A percentile compares a stretch with the other conserved stretches of the same genome.
Evolutionary conservation across 441 rosid species (phyloP).

Genomic region (Raphanus hybrid): DNA sequence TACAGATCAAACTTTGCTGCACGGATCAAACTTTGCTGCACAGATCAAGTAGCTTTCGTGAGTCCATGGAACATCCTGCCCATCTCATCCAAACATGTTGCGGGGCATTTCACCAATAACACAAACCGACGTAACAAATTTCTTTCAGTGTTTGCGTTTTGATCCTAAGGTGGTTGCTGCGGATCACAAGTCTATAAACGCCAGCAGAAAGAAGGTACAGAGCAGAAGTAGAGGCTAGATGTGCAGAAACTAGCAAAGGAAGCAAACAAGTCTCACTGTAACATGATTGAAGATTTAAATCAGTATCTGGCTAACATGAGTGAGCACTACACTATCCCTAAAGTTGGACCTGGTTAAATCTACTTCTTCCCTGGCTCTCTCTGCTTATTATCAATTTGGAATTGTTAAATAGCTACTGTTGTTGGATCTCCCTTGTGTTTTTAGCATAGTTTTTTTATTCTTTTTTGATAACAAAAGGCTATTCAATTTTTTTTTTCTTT

Average conservation of each 20-base stretch:
- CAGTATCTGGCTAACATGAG: too few relatives aligned
- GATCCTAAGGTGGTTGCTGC: conserved; percentile 78
- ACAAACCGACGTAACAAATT: conserved; percentile 73
- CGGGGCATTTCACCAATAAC: conserved; percentile 63
- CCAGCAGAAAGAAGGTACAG: conserved; percentile 59
- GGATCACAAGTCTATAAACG: conserved; percentile 75
- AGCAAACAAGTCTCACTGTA: too few relatives aligned
- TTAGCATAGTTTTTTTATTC: neutral
- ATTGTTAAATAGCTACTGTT: neutral
- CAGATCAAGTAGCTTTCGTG: conserved; percentile 88
- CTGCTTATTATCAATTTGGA: conserved; percentile 25
- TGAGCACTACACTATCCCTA: conserved; percentile 68
- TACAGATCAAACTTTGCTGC: conserved; percentile 67
- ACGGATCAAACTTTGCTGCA: conserved; percentile 42
- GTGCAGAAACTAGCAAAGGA: conserved; percentile 53
- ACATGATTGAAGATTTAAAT: too few relatives aligned
- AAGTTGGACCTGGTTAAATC: conserved; percentile 68
- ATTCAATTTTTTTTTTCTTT: too few relatives aligned
- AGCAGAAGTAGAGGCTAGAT: conserved; percentile 61
- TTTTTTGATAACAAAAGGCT: too few relatives aligned
- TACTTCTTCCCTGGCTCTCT: neutral
- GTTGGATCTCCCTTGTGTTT: conserved; percentile 21
- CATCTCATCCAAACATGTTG: conserved; percentile 67
- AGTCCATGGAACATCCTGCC: conserved; percentile 73
- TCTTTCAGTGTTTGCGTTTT: conserved; percentile 74